Evolutionary conservation across 768 basidiomycete species (phyloP), one percentile per base, ranked within the genome.

Genomic region (Pleurotus citrinopileatus): DNA sequence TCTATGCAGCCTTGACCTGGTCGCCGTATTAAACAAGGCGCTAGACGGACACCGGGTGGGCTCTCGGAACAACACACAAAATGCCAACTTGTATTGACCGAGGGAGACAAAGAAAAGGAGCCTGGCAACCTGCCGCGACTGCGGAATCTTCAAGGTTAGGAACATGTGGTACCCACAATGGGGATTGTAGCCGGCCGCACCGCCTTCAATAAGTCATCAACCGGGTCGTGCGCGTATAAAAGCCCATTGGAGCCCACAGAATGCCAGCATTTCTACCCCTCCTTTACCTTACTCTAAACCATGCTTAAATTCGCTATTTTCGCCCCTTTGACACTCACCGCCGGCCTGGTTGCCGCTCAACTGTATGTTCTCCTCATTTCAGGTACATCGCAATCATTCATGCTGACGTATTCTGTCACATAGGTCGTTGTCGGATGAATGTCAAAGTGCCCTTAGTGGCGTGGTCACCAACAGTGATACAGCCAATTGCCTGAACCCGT

Each of bases 401-500:
- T 51, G 26, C 22, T 28, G 6, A 17, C 12, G 12, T 12, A 20
- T 36, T 23, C 2, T 52, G 57, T 44, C n/a, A 59, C 32, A 10
- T 52, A 59, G 62, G 55, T 73, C 72, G 25, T 50, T 86, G 38
- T 83, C 84, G 0, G 58, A 69, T 1, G 60, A 67, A 53, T 91
- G 89, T 65, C 67, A 73, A 53, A 54, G 61, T 19, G 69, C 83
- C 10, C 59, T 91, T 27, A 59, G 74, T 9, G 55, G 59, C 22
- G 59, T 89, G 29, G 77, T 77, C 3, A 59, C 66, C 20, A 70
- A 73, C 57, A 50, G 75, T 0, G 79, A 78, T 37, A 78, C 76
- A 1, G 63, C 69, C 4, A 59, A 69, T 9, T 87, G 86, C 65
- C 63, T 87, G 47, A 78, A 74, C 57, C 73, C 78, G 4, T 61